Conservation (phyloP, 1,284 basidiomycete species). For the Coriolopsis trogii region DNA sequence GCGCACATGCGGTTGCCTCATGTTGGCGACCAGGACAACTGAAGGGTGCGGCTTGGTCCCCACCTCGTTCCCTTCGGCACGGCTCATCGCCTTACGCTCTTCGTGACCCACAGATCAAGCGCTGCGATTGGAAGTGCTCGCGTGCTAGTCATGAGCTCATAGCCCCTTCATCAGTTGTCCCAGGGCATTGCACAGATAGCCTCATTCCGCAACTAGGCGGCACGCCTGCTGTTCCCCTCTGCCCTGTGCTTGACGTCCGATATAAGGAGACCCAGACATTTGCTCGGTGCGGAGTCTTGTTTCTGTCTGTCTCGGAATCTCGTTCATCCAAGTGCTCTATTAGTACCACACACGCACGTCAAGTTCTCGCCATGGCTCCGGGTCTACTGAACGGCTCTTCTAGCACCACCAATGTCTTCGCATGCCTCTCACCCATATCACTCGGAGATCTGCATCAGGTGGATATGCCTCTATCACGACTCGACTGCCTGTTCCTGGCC, state of each 20-base stretch:
- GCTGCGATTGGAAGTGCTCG: slow-evolving; percentile 1
- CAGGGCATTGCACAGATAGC: slow-evolving; percentile 7
- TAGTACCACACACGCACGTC: too few relatives aligned
- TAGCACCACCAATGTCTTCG: slow-evolving; percentile 2
- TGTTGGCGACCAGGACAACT: slow-evolving; percentile 2
- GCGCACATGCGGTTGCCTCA: slow-evolving; percentile 5
- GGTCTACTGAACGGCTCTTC: too few relatives aligned
- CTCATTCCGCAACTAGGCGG: slow-evolving; percentile 4
- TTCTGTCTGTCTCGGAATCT: too few relatives aligned
- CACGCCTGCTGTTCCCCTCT: slow-evolving; percentile 23
- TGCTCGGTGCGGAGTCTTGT: too few relatives aligned
- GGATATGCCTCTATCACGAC: slow-evolving; percentile 30
- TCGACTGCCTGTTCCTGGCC: slow-evolving; percentile 55
- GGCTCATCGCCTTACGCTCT: slow-evolving; percentile 3
- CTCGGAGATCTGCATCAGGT: slow-evolving; percentile 16
- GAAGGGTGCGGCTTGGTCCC: not conserved
- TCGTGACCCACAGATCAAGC: not conserved
- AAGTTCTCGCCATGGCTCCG: too few relatives aligned
- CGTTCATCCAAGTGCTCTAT: too few relatives aligned
- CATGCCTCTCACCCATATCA: slow-evolving; percentile 4
- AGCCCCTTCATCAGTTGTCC: slow-evolving; percentile 20
- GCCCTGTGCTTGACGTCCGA: slow-evolving; percentile 18
- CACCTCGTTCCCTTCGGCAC: slow-evolving; percentile 3
- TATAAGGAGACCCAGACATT: too few relatives aligned
- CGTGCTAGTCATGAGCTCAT: slow-evolving; percentile 13